Percentiles rank a stretch among this genome's conserved stretches.
Conservation (phyloP, 1,284 basidiomycete species). For the Malassezia psittaci region DNA sequence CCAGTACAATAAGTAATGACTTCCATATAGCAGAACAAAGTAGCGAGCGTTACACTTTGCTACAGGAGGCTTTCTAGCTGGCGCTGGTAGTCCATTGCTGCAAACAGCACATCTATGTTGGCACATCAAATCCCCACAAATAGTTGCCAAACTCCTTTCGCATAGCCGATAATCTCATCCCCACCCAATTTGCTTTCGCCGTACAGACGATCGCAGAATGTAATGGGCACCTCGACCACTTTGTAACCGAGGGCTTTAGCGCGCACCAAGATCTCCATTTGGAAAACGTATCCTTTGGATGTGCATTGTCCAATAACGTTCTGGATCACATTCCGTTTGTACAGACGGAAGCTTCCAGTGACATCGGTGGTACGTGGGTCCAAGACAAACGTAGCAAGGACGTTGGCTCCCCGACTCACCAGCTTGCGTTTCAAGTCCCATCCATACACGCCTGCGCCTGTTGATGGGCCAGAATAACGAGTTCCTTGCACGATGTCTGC, state of each 20-base stretch:
- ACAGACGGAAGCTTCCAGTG: conserved; percentile 52
- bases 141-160: conserved; percentile 69
- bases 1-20: conserved; percentile 37
- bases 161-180: conserved; percentile 77
- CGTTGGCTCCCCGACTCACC: conserved; percentile 30
- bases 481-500: conserved; percentile 34
- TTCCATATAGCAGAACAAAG: background rate
- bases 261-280: conserved; percentile 94
- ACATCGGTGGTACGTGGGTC: conserved; percentile 32
- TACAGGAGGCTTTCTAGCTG: no score
- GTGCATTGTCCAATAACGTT: conserved; percentile 72
- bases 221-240: conserved; percentile 81
- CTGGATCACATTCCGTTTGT: conserved; percentile 63
- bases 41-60: no score
- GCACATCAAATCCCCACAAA: conserved; percentile 49
- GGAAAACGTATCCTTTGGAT: conserved; percentile 84
- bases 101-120: background rate
- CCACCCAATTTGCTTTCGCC: conserved; percentile 83
- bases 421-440: conserved; percentile 36
- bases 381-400: conserved; percentile 28
- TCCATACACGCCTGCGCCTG: conserved; percentile 32
- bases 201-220: conserved; percentile 82
- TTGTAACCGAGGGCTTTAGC: conserved; percentile 69
- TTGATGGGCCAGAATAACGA: conserved; percentile 29
- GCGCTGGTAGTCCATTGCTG: background rate